phyloP scores from a whole-genome alignment of 768 basidiomycete genomes.

The Lanmaoa pseudosensibilis region DNA sequence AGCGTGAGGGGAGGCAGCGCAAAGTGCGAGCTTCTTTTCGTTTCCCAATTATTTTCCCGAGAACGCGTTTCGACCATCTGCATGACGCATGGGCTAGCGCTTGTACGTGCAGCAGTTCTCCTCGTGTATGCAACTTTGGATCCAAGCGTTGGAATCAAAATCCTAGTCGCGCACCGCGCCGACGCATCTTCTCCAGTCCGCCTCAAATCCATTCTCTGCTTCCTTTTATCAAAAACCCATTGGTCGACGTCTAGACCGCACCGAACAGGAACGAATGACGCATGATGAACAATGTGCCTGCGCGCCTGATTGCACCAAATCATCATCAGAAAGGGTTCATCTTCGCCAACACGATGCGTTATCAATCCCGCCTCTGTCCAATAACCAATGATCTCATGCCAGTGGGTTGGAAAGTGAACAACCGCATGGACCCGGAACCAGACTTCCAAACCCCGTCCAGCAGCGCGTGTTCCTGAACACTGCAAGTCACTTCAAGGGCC shows the following conservation, averaged over 20 bases:
- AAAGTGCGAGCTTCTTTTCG: constrained; percentile 14
- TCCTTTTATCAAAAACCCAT: neutral
- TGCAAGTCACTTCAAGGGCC: neutral
- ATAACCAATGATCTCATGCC: neutral
- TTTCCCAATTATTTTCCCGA: constrained; percentile 1
- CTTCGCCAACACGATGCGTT: neutral
- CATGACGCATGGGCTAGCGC: neutral
- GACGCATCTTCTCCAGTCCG: neutral
- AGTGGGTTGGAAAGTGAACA: neutral
- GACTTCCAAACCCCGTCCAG: neutral
- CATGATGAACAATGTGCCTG: neutral
- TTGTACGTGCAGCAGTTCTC: neutral
- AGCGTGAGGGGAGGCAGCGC: constrained; percentile 9
- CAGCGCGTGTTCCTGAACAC: neutral
- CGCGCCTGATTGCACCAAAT: neutral
- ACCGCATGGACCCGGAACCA: neutral
- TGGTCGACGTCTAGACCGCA: neutral
- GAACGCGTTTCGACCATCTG: neutral
- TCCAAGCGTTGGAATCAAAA: neutral
- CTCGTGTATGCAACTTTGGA: neutral
- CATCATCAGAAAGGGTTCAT: neutral
- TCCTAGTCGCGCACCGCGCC: too few species aligned
- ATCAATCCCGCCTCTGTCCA: neutral
- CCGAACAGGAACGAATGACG: neutral
- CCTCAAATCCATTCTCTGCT: neutral